These are phyloP conservation scores for Craterostigma plantagineum DNA, from an alignment of 257 asterid species.

Conservation along the genomic window DNA sequence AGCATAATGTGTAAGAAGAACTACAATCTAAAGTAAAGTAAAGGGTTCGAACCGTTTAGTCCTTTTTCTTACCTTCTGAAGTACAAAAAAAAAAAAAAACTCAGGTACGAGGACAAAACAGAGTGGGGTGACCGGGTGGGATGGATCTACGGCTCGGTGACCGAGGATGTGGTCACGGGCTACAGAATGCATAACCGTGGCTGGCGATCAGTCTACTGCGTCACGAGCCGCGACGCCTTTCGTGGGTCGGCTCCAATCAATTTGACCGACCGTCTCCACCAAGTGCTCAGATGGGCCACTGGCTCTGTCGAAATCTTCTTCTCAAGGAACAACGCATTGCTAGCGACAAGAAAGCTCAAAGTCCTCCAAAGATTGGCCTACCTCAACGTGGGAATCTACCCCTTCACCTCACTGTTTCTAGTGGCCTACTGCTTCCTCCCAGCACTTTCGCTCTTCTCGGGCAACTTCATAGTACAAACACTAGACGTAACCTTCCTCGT, in stretches of 20 bases:
- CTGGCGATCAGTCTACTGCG: slow-evolving; percentile 48
- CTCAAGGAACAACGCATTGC: slow-evolving; percentile 37
- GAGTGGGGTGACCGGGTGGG: slow-evolving; percentile 66
- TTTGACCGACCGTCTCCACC: slow-evolving; percentile 51
- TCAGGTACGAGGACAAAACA: slow-evolving; percentile 37
- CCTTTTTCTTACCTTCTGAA: no score
- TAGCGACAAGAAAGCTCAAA: slow-evolving; percentile 18
- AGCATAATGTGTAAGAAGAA: no score
- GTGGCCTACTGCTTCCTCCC: slow-evolving; percentile 54
- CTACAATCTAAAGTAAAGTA: neutral
- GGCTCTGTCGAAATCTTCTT: slow-evolving; percentile 55
- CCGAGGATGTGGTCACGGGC: slow-evolving; percentile 61
- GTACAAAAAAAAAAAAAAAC: no score
- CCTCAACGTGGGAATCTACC: slow-evolving; percentile 49
- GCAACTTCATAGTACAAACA: slow-evolving; percentile 30
- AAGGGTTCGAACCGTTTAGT: no score
- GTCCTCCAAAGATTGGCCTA: slow-evolving; percentile 42
- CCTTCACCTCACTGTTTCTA: slow-evolving; percentile 43
- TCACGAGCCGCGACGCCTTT: slow-evolving; percentile 41
- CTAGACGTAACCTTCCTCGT: slow-evolving; percentile 26
- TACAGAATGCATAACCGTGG: slow-evolving; percentile 59
- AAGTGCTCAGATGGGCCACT: slow-evolving; percentile 54
- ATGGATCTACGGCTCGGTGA: slow-evolving; percentile 53
- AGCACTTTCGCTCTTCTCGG: slow-evolving; percentile 41
- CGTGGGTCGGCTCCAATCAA: slow-evolving; percentile 58